Evolutionary conservation across 164 flowering plant genomes (phyloP).

Genomic region (Sextonia rubra): DNA sequence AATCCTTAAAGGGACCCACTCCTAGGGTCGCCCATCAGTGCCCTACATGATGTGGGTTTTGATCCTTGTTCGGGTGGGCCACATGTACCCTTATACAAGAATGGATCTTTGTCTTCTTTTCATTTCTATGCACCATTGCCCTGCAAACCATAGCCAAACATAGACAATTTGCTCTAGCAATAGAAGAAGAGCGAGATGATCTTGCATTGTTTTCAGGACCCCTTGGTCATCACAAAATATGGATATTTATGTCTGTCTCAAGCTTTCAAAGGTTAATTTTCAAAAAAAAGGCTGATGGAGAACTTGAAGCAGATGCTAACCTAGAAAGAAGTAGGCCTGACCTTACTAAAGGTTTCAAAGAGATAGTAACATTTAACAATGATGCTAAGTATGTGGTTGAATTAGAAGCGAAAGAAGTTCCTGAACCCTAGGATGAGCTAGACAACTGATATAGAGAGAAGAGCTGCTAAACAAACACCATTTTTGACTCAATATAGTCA

Average conservation of each 20-base stretch:
- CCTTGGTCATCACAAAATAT: conserved; percentile 20
- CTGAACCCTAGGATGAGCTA: conserved; percentile 27
- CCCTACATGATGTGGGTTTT: no score
- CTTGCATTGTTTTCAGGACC: conserved; percentile 68
- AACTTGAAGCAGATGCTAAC: conserved; percentile 12
- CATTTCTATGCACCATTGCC: no score
- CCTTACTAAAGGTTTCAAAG: conserved; percentile 21
- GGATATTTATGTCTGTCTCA: conserved; percentile 17
- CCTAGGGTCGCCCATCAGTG: no score
- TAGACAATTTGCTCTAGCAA: conserved; percentile 60
- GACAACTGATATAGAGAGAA: conserved; percentile 35
- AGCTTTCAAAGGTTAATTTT: conserved; percentile 10
- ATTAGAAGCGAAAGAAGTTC: conserved; percentile 31
- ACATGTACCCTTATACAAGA: no score
- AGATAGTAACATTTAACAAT: conserved; percentile 23
- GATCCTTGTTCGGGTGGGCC: no score
- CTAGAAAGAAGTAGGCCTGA: conserved; percentile 15
- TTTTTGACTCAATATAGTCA: no score
- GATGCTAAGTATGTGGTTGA: conserved; percentile 34
- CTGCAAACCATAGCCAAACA: conserved; percentile 58
- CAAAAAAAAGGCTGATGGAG: conserved; percentile 3
- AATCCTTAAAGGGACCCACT: no score
- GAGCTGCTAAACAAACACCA: no score
- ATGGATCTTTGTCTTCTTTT: no score
- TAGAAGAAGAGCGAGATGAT: conserved; percentile 78